These are phyloP conservation scores for Penicillium brasilianum DNA, from an alignment of 2,329 filamentous ascomycete genomes.

Conservation along the genomic window DNA sequence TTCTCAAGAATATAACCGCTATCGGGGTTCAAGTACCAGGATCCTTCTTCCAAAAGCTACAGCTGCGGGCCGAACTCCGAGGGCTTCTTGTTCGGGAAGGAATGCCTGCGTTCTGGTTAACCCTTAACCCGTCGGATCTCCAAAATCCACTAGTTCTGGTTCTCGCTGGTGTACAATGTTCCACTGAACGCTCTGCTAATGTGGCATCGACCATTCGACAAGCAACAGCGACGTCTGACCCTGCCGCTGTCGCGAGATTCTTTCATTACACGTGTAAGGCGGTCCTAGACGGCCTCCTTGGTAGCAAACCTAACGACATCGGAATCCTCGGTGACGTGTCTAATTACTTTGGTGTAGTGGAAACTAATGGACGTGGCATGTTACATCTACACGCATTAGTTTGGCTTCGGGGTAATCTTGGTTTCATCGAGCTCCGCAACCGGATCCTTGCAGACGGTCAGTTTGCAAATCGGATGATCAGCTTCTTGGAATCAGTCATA, in stretches of 20 bases:
- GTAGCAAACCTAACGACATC: background rate
- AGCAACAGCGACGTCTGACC: constrained; percentile 10
- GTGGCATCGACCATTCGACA: background rate
- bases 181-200: background rate
- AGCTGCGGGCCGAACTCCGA: constrained; percentile 8
- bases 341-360: background rate
- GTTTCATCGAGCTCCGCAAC: background rate
- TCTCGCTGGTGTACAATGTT: constrained; percentile 3
- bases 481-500: background rate
- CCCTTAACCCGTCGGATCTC: constrained; percentile 18
- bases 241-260: constrained; percentile 15
- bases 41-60: background rate
- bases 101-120: constrained; percentile 15
- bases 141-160: constrained; percentile 14
- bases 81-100: constrained; percentile 15
- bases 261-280: constrained; percentile 19
- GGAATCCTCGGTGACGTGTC: constrained; percentile 5
- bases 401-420: background rate
- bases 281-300: constrained; percentile 14
- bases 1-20: background rate
- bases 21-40: background rate
- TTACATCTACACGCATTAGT: background rate
- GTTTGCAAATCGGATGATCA: background rate
- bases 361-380: background rate
- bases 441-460: background rate